Evolutionary conservation across 371 early-diverging fungal genomes (phyloP), one percentile per base, ranked within the genome.

Genomic region (Dinochytrium kinnereticum): DNA sequence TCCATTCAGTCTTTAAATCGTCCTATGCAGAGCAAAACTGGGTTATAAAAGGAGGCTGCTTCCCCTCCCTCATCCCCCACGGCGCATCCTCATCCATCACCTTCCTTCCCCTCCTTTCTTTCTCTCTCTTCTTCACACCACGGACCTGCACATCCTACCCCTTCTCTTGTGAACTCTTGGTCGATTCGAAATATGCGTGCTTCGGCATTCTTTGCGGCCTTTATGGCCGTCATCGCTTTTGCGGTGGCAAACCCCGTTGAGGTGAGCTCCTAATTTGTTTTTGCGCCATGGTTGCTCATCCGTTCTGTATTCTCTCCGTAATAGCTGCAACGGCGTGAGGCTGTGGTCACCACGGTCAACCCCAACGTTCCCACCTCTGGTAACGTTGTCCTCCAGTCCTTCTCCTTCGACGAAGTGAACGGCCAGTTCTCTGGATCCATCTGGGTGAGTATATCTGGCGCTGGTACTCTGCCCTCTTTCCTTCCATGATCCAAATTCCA

Each of bases 331-430:
- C 57, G 57, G 10, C 57, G 57, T 24, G 57, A 10, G 10, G 15
- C 57, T 24, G 15, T 55, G 17, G 30, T 7, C 15, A 55, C 57
- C 57, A 24, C 24, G 26, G 10, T 26, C 7, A 24, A 7, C 7
- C 57, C 57, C 57, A 55, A 55, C 57, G 57, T 55, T 10, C 57
- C 57, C 30, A 26, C 57, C 21, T 55, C 57, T 30, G 57, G 57
- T 26, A 55, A 55, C 57, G 57, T 55, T 19, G 57, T 55, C 24
- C 30, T 55, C 26, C 21, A 55, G 24, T 19, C 21, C 24, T 55
- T 26, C 57, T 17, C 15, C 30, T 55, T 7, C 10, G 57, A 55
- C 57, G 7, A 7, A 7, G 57, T 7, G 57, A 55, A 10, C 10
- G 21, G 26, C 24, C 26, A 17, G 5, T 26, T 55, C 57, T 15